phyloP scores from a whole-genome alignment of 2,329 filamentous ascomycete genomes.

The Esteya vermicola region DNA sequence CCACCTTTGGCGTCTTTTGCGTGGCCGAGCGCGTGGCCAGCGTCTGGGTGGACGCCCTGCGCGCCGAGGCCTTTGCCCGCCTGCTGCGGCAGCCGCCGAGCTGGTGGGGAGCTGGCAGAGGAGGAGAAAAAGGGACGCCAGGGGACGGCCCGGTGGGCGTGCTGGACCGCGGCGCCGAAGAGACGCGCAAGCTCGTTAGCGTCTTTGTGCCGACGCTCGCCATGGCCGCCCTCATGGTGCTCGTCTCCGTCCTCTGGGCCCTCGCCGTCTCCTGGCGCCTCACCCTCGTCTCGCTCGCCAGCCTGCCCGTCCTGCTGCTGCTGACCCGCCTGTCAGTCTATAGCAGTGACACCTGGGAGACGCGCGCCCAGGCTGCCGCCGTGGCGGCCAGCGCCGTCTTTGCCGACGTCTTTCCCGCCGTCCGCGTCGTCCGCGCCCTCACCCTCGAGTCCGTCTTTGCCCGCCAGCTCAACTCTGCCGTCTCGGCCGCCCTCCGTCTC shows the following conservation, averaged over 20 bases:
- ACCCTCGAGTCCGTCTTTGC: constrained; percentile 61
- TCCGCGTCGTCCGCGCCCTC: constrained; percentile 63
- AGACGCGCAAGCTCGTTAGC: constrained; percentile 71
- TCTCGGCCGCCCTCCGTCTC: constrained; percentile 35
- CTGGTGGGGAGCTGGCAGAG: constrained; percentile 44
- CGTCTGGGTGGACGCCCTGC: constrained; percentile 60
- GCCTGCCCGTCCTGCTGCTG: constrained; percentile 53
- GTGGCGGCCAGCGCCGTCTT: constrained; percentile 48
- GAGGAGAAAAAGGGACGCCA: too few relatives aligned
- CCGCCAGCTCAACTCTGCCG: constrained; percentile 42
- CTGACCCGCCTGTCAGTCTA: constrained; percentile 51
- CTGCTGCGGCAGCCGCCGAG: constrained; percentile 61
- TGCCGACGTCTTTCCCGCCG: constrained; percentile 62
- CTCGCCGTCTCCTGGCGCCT: constrained; percentile 64
- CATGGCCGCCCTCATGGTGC: constrained; percentile 51
- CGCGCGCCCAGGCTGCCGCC: constrained; percentile 47
- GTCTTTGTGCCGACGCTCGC: constrained; percentile 61
- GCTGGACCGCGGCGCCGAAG: constrained; percentile 73
- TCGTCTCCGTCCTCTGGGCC: constrained; percentile 61
- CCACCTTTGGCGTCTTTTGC: constrained; percentile 54
- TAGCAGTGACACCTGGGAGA: constrained; percentile 60
- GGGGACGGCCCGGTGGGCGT: too few relatives aligned
- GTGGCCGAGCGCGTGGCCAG: constrained; percentile 59
- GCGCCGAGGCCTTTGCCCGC: constrained; percentile 50
- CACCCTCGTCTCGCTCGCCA: constrained; percentile 59